A percentile compares a stretch with the other conserved stretches of the same genome.
phyloP scores from a whole-genome alignment of 192 early-diverging fungal genomes.

The Podila epigama region DNA sequence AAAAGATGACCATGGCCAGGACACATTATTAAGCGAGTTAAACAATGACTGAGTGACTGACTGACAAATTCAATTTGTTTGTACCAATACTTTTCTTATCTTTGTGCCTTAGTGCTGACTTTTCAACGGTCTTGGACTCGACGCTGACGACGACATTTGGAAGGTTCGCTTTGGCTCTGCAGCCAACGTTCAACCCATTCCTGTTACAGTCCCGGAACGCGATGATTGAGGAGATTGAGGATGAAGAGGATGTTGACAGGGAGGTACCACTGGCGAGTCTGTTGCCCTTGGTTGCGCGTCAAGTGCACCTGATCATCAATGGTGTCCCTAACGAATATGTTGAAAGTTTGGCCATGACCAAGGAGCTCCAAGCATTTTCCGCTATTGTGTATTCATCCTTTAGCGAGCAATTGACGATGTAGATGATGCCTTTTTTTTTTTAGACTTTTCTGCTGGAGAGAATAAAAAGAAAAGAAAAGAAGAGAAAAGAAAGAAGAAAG shows the following conservation, averaged over 20 bases:
- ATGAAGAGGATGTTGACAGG: conserved; percentile 48
- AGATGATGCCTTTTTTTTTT: neutral
- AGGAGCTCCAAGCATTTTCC: conserved; percentile 79
- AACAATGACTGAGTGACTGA: too few species aligned
- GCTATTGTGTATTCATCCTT: conserved; percentile 80
- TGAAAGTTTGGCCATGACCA: conserved; percentile 70
- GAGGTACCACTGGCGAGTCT: conserved; percentile 65
- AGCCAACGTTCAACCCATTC: conserved; percentile 48
- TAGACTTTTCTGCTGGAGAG: neutral
- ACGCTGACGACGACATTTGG: conserved; percentile 55
- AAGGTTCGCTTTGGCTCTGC: conserved; percentile 49
- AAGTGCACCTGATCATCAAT: conserved; percentile 76
- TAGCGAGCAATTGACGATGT: conserved; percentile 32
- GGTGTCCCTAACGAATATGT: conserved; percentile 78
- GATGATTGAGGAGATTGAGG: conserved; percentile 64
- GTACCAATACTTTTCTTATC: too few species aligned
- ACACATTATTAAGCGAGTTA: too few species aligned
- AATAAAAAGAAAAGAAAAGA: neutral
- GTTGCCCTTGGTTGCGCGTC: conserved; percentile 70
- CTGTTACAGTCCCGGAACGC: neutral
- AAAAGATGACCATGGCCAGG: too few species aligned
- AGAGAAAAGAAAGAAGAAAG: too few species aligned
- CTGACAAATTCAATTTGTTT: too few species aligned
- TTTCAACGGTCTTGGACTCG: conserved; percentile 48
- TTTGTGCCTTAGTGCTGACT: conserved; percentile 56